Percentiles rank a stretch among this genome's conserved stretches.
Evolutionary conservation across 2,329 filamentous ascomycete species (phyloP).

Genomic region (Colletotrichum godetiae): DNA sequence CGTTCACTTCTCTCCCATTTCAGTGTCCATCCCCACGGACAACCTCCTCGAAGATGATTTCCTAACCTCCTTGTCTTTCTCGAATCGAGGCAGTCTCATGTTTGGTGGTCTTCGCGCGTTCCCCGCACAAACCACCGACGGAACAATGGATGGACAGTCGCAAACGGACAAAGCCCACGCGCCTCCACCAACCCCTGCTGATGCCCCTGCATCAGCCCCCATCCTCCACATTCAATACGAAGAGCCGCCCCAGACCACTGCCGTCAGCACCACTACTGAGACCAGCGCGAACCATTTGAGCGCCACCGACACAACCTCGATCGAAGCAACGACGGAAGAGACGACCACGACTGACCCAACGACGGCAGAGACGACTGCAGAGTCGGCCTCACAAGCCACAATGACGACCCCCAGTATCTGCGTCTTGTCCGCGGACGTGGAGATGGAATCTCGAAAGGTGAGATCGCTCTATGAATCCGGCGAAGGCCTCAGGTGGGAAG

Average conservation of each 20-base stretch:
- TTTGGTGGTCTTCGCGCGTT: constrained; percentile 54
- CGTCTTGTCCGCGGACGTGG: constrained; percentile 65
- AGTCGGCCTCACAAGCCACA: constrained; percentile 23
- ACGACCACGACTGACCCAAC: constrained; percentile 3
- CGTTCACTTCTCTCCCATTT: constrained; percentile 60
- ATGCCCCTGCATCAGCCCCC: constrained; percentile 5
- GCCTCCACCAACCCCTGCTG: constrained; percentile 6
- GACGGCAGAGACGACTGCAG: constrained; percentile 35
- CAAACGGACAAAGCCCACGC: constrained; percentile 11
- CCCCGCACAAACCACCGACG: constrained; percentile 21
- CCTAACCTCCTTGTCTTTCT: constrained; percentile 67
- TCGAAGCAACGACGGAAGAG: background rate
- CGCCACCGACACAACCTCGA: background rate
- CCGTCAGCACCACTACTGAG: constrained; percentile 8
- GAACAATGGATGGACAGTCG: constrained; percentile 19
- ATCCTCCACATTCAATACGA: constrained; percentile 30
- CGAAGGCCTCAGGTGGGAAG: constrained; percentile 64
- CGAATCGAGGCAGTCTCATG: constrained; percentile 73
- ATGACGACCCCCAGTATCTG: constrained; percentile 58
- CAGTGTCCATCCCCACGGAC: constrained; percentile 66
- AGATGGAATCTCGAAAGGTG: constrained; percentile 75
- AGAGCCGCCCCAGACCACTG: constrained; percentile 12
- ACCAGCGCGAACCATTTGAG: background rate
- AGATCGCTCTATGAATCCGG: constrained; percentile 72
- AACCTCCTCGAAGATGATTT: constrained; percentile 69